A percentile compares a stretch with the other conserved stretches of the same genome.
Evolutionary conservation across 2,329 filamentous ascomycete species (phyloP).

Genomic region (Ambrosiella cleistominuta): DNA sequence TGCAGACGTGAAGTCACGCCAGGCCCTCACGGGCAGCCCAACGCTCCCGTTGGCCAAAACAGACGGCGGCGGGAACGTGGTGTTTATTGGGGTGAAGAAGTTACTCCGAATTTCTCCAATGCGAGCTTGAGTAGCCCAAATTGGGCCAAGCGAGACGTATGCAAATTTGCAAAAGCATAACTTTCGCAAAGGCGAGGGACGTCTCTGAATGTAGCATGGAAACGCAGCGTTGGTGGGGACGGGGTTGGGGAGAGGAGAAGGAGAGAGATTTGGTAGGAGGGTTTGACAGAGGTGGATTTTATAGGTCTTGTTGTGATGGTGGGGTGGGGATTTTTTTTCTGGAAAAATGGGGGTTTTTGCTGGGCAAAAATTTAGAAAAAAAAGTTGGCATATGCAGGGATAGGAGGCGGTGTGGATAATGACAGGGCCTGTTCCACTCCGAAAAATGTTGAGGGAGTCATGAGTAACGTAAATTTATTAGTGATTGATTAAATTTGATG

Average conservation of each 20-base stretch:
- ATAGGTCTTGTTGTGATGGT: not conserved
- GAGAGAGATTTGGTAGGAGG: constrained; percentile 16
- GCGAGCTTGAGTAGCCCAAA: constrained; percentile 25
- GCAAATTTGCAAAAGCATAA: constrained; percentile 15
- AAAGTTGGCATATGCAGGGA: not conserved
- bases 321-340: not conserved
- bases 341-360: not conserved
- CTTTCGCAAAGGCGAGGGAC: constrained; percentile 11
- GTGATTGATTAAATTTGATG: not conserved
- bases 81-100: constrained; percentile 45
- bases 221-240: constrained; percentile 85
- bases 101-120: constrained; percentile 99
- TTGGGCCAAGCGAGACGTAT: constrained; percentile 17
- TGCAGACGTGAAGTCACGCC: constrained; percentile 69
- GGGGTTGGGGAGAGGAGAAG: constrained; percentile 40
- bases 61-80: constrained; percentile 23
- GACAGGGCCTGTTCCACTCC: too few relatives aligned
- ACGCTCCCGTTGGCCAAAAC: not conserved
- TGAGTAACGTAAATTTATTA: not conserved
- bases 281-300: not conserved
- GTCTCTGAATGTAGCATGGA: constrained; percentile 76
- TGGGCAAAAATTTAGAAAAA: not conserved
- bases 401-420: not conserved
- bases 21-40: constrained; percentile 69
- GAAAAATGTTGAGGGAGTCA: not conserved